Conservation (phyloP, 768 basidiomycete genomes). For the Basidioascus undulatus region DNA sequence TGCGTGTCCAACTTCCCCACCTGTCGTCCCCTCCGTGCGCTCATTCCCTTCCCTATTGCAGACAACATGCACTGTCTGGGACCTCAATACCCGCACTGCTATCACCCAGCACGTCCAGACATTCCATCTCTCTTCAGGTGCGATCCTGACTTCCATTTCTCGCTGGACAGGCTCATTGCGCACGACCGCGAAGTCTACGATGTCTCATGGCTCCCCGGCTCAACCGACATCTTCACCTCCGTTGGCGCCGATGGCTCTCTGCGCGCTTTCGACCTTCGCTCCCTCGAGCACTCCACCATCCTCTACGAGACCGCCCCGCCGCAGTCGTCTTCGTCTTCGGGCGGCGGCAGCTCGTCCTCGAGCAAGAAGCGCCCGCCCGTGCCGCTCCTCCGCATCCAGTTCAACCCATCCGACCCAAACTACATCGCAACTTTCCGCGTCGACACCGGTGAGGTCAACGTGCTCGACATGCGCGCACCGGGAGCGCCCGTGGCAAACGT, state of each 20-base stretch:
- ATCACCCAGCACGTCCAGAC: slow-evolving; percentile 45
- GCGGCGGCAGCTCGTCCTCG: neutral
- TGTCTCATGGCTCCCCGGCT: slow-evolving; percentile 91
- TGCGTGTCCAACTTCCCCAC: neutral
- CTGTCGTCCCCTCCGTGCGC: neutral
- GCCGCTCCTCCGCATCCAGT: slow-evolving; percentile 62
- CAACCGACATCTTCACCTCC: slow-evolving; percentile 90
- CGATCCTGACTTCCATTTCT: neutral
- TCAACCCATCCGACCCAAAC: slow-evolving; percentile 75
- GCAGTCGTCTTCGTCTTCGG: neutral
- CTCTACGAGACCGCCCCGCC: slow-evolving; percentile 44
- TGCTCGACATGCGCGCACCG: slow-evolving; percentile 89
- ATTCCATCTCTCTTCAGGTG: neutral
- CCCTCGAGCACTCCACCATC: slow-evolving; percentile 92
- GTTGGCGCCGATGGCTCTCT: slow-evolving; percentile 93
- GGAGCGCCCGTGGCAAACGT: slow-evolving; percentile 87
- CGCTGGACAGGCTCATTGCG: no score
- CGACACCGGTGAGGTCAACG: slow-evolving; percentile 69
- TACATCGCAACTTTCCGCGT: slow-evolving; percentile 95
- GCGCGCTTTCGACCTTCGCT: slow-evolving; percentile 86
- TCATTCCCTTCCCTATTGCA: neutral
- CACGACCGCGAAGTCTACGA: slow-evolving; percentile 93
- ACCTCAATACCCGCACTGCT: slow-evolving; percentile 76
- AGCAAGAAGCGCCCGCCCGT: neutral
- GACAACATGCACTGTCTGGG: slow-evolving; percentile 92